Evolutionary conservation across 2,329 filamentous ascomycete genomes (phyloP), one percentile per base, ranked within the genome.

Genomic region (Bipolaris bicolor): DNA sequence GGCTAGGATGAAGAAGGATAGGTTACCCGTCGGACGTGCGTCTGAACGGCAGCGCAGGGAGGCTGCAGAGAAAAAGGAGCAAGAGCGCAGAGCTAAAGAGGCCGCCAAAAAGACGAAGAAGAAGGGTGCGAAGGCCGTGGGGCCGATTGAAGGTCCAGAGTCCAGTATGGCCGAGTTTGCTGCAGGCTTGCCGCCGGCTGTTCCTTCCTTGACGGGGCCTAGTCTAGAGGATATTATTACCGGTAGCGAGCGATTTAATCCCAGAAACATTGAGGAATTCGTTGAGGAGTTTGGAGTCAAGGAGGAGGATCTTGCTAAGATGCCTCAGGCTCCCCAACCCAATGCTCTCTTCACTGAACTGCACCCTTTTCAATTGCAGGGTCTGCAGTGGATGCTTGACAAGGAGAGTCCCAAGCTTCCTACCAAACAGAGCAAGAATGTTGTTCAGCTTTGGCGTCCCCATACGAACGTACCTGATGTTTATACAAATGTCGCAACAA

Each of bases 401-500:
- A 91, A 91, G 66, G 92, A 97, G 73, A 85, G 82, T 13, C 91
- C 91, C 0, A 74, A 82, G 34, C 79, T 90, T 11, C 91, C 92
- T 3, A 67, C 79, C 1, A 73, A 77, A 24, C 84, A 83, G 0
- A 85, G 87, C 0, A 78, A 82, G 1, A 84, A 90, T 10, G 78
- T 87, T 22, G 86, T 91, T 1, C 92, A 96, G 76, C 80, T 96
- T 13, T 97, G 92, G 92, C 90, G 88, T 70, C 84, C 79, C 49
- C 72, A 76, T 59, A 53, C 67, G 20, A 64, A 52, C 0, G 65
- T 73, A 58, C 80, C 69, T 3, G 77, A 74, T 51, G 71, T 72
- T 24, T 91, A 87, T 66, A 84, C 82, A 55, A 92, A 90, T 74
- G 82, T 91, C 62, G 90, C 88, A 57, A 94, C 87, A 0, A 88